Base-by-base conservation (phyloP, 345 rosid species). In the Sonneratia caseolaris region DNA sequence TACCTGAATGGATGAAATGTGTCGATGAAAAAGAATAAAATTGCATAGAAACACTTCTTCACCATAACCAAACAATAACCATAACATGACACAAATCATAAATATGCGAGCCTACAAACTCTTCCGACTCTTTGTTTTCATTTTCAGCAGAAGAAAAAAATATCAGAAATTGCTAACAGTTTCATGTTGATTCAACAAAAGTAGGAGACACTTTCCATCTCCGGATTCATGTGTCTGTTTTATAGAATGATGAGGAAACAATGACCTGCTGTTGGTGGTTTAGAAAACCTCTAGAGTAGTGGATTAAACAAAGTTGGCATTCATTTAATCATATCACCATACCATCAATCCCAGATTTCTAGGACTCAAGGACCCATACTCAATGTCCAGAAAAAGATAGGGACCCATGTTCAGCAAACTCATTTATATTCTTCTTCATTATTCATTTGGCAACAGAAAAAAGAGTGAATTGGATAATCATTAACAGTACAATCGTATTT, bases 1-100 rank as follows among this genome's bases (percentile, higher is more conserved):
- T 68, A 95, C 99, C 97, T 94, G 75, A 74, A 49, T 57, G 49
- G 35, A 38, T 27, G 35, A 40, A 36, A 42, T 4, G 40, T 6
- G 64, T 22, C 66, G 11, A 10, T 22, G 49, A 45, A 45, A 9
- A 62, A 13, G 37, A 11, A 72, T 7, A 15, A 42, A 27, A n/a
- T 64, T 3, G 57, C 53, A 62, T 22, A 56, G 14, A 32, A 22
- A 3, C 24, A 22, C 13, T 64, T 62, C 14, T 24, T n/a, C 36
- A 61, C 15, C 65, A 61, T 4, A 32, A 42, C 37, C 11, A 61
- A 61, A 61, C 36, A 61, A 7, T 3, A 49, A 18, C 12, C 37
- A 27, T 7, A 11, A 70, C 14, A 51, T 1, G 45, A 67, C 18
- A 37, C 18, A 9, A 11, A 8, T 45, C 49, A 27, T 27, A 27